Evolutionary conservation across 2,329 filamentous ascomycete genomes (phyloP).

Genomic region (Trichoderma simmonsii): DNA sequence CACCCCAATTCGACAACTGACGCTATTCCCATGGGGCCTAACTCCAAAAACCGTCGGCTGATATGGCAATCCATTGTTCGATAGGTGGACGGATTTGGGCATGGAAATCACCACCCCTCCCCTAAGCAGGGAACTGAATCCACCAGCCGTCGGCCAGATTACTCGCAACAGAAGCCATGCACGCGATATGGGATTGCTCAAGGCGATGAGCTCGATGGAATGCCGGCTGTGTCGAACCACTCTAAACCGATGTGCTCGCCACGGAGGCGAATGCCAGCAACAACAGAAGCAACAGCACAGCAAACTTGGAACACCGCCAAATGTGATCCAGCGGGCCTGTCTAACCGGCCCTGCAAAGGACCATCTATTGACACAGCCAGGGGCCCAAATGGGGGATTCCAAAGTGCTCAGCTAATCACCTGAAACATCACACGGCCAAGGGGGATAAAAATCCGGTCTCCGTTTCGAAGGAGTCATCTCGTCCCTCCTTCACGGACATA

Average conservation of each 20-base stretch:
- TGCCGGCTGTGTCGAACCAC: neutral
- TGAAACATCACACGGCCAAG: neutral
- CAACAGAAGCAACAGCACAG: neutral
- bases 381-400: neutral
- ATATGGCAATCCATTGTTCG: neutral
- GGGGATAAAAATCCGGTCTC: neutral
- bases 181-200: neutral
- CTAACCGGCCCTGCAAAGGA: neutral
- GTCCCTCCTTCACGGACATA: conserved; percentile 13
- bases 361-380: neutral
- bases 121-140: neutral
- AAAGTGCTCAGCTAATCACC: conserved; percentile 3
- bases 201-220: neutral
- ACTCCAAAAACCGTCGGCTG: conserved; percentile 3
- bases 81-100: neutral
- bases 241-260: neutral
- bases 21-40: neutral
- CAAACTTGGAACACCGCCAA: neutral
- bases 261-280: neutral
- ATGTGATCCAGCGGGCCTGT: neutral
- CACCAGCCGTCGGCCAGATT: neutral
- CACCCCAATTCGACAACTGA: neutral
- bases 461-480: neutral
- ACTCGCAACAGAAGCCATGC: neutral
- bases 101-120: neutral